Base-by-base conservation (phyloP, 2,329 filamentous ascomycete genomes). In the Fusarium sp. region DNA sequence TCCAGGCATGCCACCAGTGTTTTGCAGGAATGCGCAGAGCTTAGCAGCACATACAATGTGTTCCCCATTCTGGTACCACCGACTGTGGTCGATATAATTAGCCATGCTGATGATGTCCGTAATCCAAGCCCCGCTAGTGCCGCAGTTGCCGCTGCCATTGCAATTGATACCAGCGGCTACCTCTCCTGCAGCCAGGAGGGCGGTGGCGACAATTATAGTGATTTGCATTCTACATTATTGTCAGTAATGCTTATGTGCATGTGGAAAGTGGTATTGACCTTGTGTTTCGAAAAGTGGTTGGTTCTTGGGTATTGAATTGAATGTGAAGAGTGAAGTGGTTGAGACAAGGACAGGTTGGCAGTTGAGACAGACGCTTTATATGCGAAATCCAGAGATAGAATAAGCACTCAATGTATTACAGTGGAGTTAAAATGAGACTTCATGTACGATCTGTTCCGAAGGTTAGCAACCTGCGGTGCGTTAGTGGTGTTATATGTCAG, bases 111-210 rank as follows among this genome's bases (percentile, higher is more conserved):
- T 45, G 3, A 45, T 6, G 30, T 14, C 27, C 8, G 27, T 30
- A 30, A 30, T 9, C 27, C 27, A 30, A 30, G 27, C 27, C 27
- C 27, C 27, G 11, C 27, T 30, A 10, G 27, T 10, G 11, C 27
- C 27, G 33, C 32, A 37, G 3, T 19, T 5, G 17, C 46, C 14
- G 10, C 46, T 49, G 33, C 46, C 46, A 25, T 19, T 49, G 46
- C 46, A 49, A 22, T 49, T 49, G 33, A 49, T 49, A 15, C 46
- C 46, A n/a, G 46, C 46, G 20, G 46, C 20, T 19, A 6, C 46
- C 33, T 49, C 14, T 27, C 33, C 46, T 39, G 33, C 46, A 7
- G 46, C 46, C 22, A 49, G 46, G 33, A 49, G 20, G 22, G 46
- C 46, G 10, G 46, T 49, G 9, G 46, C 33, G 46, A 49, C 19